Evolutionary conservation across 2,329 filamentous ascomycete species (phyloP).

Genomic region (Cadophora gregata): DNA sequence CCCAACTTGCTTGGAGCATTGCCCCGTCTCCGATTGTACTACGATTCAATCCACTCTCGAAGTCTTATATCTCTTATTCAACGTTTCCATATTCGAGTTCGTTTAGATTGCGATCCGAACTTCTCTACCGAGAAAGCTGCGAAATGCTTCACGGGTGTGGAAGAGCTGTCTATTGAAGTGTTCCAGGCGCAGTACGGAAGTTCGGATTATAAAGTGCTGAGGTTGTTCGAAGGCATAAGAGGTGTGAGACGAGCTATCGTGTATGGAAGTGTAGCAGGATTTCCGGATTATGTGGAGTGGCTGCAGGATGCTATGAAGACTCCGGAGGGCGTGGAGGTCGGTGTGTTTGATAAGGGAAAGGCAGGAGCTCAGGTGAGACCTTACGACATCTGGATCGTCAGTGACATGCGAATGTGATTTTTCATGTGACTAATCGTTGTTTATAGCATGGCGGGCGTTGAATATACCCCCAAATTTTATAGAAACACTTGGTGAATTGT

Average conservation of each 20-base stretch:
- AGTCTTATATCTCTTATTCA: slow-evolving; percentile 46
- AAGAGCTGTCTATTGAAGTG: slow-evolving; percentile 55
- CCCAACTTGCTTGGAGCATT: slow-evolving; percentile 51
- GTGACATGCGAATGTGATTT: slow-evolving; percentile 24
- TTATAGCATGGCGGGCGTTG: slow-evolving; percentile 34
- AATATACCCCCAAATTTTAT: not conserved
- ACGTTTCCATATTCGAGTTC: slow-evolving; percentile 52
- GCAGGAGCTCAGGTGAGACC: slow-evolving; percentile 26
- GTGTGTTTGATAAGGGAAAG: slow-evolving; percentile 29
- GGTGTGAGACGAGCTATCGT: slow-evolving; percentile 52
- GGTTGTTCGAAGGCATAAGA: slow-evolving; percentile 52
- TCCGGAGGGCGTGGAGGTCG: slow-evolving; percentile 21
- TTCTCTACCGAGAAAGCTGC: slow-evolving; percentile 49
- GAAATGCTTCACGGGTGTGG: slow-evolving; percentile 51
- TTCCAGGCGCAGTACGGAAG: slow-evolving; percentile 53
- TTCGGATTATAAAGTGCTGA: slow-evolving; percentile 50
- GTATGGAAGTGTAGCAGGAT: slow-evolving; percentile 39
- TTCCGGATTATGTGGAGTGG: slow-evolving; percentile 41
- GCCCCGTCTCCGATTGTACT: slow-evolving; percentile 49
- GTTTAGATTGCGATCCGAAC: slow-evolving; percentile 55
- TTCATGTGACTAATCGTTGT: slow-evolving; percentile 24
- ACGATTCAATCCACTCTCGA: slow-evolving; percentile 45
- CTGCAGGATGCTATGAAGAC: slow-evolving; percentile 38
- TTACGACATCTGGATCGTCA: slow-evolving; percentile 36
- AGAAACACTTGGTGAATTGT: not conserved